These are phyloP conservation scores for Grosmannia huntii DNA, from an alignment of 2,329 filamentous ascomycete species.

Conservation along the genomic window DNA sequence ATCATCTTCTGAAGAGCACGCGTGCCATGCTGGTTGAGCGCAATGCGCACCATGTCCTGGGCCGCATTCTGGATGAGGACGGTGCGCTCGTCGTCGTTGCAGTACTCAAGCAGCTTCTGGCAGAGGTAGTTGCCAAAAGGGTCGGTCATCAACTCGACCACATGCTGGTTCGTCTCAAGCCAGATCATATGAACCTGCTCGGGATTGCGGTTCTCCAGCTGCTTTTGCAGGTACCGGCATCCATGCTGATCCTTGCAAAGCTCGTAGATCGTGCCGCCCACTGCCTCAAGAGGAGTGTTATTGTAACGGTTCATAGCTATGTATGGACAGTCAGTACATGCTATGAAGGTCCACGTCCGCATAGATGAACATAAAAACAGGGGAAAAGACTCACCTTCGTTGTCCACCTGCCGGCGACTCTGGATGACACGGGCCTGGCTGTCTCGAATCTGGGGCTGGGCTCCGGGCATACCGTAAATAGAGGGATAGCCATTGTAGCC, in stretches of 20 bases:
- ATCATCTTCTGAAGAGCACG: constrained; percentile 99
- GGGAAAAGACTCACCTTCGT: constrained; percentile 42
- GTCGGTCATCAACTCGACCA: constrained; percentile 96
- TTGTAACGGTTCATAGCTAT: constrained; percentile 63
- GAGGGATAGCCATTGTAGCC: constrained; percentile 44
- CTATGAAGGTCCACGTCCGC: not conserved
- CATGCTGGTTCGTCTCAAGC: constrained; percentile 81
- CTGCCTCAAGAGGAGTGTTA: constrained; percentile 68
- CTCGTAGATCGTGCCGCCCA: constrained; percentile 72
- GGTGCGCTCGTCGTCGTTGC: constrained; percentile 89
- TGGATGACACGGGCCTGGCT: constrained; percentile 65
- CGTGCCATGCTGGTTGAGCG: constrained; percentile 93
- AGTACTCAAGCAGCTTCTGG: constrained; percentile 94
- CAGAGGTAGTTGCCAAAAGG: constrained; percentile 98
- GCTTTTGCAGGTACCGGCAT: constrained; percentile 92
- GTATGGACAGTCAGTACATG: too few species aligned
- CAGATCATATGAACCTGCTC: constrained; percentile 89
- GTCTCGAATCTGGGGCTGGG: constrained; percentile 42
- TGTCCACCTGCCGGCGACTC: constrained; percentile 61
- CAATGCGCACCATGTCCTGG: constrained; percentile 79
- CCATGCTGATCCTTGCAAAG: constrained; percentile 98
- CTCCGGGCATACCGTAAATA: constrained; percentile 31
- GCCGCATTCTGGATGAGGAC: constrained; percentile 83
- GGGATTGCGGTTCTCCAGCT: constrained; percentile 78
- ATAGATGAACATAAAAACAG: not conserved